Conservation (phyloP, 139 green algal genomes). For the Dunaliella primolecta region DNA sequence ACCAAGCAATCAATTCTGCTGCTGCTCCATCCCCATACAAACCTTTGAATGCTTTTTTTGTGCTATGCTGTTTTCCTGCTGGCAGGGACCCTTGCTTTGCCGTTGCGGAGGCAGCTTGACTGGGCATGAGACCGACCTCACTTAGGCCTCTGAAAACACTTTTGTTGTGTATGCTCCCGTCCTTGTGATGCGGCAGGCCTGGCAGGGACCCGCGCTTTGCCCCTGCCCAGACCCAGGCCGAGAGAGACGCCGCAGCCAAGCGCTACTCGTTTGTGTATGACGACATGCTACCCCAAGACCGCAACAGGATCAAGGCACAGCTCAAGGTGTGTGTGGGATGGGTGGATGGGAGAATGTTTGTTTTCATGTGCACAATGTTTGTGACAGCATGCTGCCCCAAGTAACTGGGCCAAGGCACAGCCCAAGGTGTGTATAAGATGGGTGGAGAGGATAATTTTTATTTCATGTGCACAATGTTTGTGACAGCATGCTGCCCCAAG, state of each 20-base stretch:
- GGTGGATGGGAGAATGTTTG: neutral
- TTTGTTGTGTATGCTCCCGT: too few species aligned
- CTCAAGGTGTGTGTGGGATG: constrained; percentile 53
- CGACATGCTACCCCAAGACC: constrained; percentile 74
- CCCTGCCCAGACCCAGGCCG: constrained; percentile 16
- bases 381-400: constrained; percentile 73
- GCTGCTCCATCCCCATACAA: too few species aligned
- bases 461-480: constrained; percentile 70
- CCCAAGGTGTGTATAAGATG: constrained; percentile 50
- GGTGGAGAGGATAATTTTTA: neutral
- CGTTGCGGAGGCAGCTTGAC: too few species aligned
- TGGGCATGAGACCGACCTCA: too few species aligned
- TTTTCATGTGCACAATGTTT: constrained; percentile 62
- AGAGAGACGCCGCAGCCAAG: constrained; percentile 54
- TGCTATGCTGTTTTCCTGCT: too few species aligned
- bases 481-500: constrained; percentile 73
- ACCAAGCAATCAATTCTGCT: too few species aligned
- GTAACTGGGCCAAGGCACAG: constrained; percentile 46
- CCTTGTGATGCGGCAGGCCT: too few species aligned
- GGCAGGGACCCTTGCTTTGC: too few species aligned
- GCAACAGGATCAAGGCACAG: constrained; percentile 40
- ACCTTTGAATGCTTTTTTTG: too few species aligned
- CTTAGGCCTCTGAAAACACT: too few species aligned
- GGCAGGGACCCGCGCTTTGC: constrained; percentile 79
- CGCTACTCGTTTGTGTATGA: constrained; percentile 86